These are phyloP conservation scores for Psilocybe mexicana DNA, from an alignment of 1,284 basidiomycete species.

Conservation along the genomic window DNA sequence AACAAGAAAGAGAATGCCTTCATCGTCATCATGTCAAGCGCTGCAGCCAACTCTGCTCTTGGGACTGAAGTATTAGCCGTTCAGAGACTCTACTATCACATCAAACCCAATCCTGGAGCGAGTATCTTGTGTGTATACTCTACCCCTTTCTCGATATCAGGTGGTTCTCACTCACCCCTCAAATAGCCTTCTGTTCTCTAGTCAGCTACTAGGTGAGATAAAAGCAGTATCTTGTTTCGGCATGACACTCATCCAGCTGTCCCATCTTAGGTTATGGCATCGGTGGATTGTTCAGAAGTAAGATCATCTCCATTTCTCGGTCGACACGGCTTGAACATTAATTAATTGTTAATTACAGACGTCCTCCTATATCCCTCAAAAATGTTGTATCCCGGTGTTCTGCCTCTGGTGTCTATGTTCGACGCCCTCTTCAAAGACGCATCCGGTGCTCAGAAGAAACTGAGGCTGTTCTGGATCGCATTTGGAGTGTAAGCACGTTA, in stretches of 20 bases:
- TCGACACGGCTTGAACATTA: background rate
- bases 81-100: constrained; percentile 55
- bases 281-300: constrained; percentile 57
- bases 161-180: constrained; percentile 3
- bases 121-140: constrained; percentile 45
- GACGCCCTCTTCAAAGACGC: constrained; percentile 57
- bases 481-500: constrained; percentile 37
- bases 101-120: constrained; percentile 50
- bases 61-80: constrained; percentile 70
- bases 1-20: constrained; percentile 58
- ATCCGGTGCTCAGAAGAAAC: constrained; percentile 41
- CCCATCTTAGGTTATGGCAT: constrained; percentile 39
- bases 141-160: background rate
- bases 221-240: background rate
- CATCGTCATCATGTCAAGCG: constrained; percentile 68
- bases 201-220: constrained; percentile 42
- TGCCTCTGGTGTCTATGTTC: constrained; percentile 58
- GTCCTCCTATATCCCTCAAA: constrained; percentile 68
- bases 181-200: constrained; percentile 45
- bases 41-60: constrained; percentile 63
- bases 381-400: constrained; percentile 56
- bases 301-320: constrained; percentile 17
- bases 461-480: constrained; percentile 51
- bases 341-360: constrained; percentile 21
- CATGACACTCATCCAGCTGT: background rate